A percentile compares a stretch with the other conserved stretches of the same genome.
phyloP scores from a whole-genome alignment of 306 rosid species.

The Cotoneaster glaucophyllus region DNA sequence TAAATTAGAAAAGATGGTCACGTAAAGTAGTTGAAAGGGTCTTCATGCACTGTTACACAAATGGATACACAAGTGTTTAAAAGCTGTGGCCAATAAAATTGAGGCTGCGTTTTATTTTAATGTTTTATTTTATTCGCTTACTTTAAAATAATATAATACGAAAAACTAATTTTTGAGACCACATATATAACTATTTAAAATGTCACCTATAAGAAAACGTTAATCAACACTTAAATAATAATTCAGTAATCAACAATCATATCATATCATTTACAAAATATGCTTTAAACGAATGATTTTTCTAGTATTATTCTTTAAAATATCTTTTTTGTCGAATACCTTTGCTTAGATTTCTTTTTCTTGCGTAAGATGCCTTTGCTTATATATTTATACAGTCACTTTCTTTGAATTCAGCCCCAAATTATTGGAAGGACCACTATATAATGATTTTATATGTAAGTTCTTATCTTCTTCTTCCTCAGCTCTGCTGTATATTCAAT shows the following conservation, averaged over 20 bases:
- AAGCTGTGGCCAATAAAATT: neutral
- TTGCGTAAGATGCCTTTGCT: neutral
- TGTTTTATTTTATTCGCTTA: neutral
- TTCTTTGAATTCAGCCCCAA: neutral
- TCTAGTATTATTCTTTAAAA: neutral
- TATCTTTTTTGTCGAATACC: neutral
- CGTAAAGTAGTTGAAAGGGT: neutral
- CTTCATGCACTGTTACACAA: neutral
- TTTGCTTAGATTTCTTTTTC: no score
- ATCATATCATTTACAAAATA: no score
- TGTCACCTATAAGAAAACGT: no score
- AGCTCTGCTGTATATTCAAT: neutral
- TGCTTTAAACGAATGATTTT: no score
- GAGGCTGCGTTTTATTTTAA: neutral
- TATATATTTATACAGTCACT: neutral
- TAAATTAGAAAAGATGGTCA: no score
- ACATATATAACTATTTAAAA: no score
- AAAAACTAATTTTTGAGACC: accelerated
- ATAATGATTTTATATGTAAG: no score
- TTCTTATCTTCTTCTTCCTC: neutral
- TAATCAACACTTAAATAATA: no score
- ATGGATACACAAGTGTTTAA: neutral
- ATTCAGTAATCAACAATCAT: no score
- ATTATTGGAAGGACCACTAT: neutral
- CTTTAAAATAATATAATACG: neutral